Evolutionary conservation across 805 yeast species (phyloP), one percentile per base, ranked within the genome.

Genomic region (Suhomyces pyralidae): DNA sequence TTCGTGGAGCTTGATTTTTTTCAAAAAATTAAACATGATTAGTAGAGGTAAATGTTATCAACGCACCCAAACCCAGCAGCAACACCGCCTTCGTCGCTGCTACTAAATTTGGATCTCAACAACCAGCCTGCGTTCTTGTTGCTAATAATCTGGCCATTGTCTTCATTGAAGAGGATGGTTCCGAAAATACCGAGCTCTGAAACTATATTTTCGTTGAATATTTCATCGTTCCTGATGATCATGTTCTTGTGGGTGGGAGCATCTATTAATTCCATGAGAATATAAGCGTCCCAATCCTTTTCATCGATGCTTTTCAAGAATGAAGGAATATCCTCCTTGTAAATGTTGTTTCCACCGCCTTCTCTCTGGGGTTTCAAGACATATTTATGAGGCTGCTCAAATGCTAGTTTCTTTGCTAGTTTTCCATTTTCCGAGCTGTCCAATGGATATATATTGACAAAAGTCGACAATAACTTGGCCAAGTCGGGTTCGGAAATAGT

Each of bases 51-150:
- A 36, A 91, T 78, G 63, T 91, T 88, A 69, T 94, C 99, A 40
- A 94, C 89, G 69, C 97, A 91, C 6, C 98, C 99, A 70, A 89
- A 93, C 1, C 99, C 99, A 14, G 99, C 99, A 20, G 98, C 98
- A 32, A 94, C 97, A 40, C 99, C 99, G 38, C 99, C 99, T 74
- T 94, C 99, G 69, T 94, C 85, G 50, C 96, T 87, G 3, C 86
- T 74, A 58, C 89, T 86, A 52, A 91, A 83, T 68, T 94, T 94
- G 19, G 97, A 88, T 71, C 99, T 83, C 60, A 94, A 74, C 58
- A 94, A 76, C 83, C 89, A 90, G 5, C 97, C 98, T 1, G 91
- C 83, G 56, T 81, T 81, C 40, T 82, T 81, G 67, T 94, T 94
- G 51, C 73, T 65, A 38, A 81, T 61, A 9, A 87, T 72, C 34